Evolutionary conservation across 169 alveolate genomes (phyloP), one percentile per base, ranked within the genome.

Genomic region (Plasmodium sp.): DNA sequence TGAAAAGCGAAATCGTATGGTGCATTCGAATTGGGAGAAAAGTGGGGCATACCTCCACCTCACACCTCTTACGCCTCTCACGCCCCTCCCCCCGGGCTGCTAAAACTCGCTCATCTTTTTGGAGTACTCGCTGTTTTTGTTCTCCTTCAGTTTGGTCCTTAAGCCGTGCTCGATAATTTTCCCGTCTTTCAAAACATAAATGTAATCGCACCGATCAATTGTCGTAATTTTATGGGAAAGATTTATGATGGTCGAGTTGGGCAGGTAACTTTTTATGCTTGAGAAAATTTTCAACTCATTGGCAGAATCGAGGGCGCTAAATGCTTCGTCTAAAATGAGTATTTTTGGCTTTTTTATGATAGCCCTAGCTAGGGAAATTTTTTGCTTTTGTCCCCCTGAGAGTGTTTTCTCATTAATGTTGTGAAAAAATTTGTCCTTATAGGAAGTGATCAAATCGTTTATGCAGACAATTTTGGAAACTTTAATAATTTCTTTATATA

Each of bases 251-350:
- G 96, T 95, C 41, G 82, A 86, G 43, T 81, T 75, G 18, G 88
- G 88, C 39, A 93, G 62, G 31, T 86, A 72, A 4, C 80, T 73
- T 79, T 96, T 93, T 85, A 97, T 74, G 41, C 84, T 86, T 41
- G 94, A 93, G 51, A 95, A 96, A 31, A 95, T 92, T 75, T 92
- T 80, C 67, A 92, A 74, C 39, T 94, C 95, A 16, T 84, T 83
- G 39, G 91, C 92, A 51, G 94, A 73, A 93, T 98, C 99, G 43
- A 98, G 84, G 34, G 98, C 98, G 39, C 97, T 95, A 31, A 99
- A 97, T 0, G 99, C 99, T 85, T 98, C 99, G 96, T 98, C 98
- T 72, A 98, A 84, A 72, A 98, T 93, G 43, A 98, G 93, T 16
- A 97, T 96, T 18, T 95, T 82, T 6, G 97, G 96, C 56, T 96